These are phyloP conservation scores for Hypoxylon fragiforme DNA, from an alignment of 495 filamentous ascomycete genomes.

Conservation along the genomic window DNA sequence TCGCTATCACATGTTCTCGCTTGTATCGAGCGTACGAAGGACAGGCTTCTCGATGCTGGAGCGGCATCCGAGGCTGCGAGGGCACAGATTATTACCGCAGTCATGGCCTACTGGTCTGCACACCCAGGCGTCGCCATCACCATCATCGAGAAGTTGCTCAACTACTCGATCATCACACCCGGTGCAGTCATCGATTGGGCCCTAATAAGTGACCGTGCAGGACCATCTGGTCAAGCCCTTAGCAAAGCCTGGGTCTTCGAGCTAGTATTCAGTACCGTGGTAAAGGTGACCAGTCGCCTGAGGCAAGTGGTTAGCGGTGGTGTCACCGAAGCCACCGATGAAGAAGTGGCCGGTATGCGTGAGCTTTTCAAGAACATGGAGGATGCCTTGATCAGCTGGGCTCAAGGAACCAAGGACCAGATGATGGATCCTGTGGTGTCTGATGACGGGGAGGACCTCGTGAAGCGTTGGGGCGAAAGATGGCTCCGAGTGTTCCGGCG, in stretches of 20 bases:
- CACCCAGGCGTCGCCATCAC: conserved; percentile 92
- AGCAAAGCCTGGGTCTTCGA: conserved; percentile 79
- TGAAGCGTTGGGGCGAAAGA: conserved; percentile 78
- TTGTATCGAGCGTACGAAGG: conserved; percentile 94
- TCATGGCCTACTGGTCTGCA: conserved; percentile 90
- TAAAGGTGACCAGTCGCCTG: conserved; percentile 89
- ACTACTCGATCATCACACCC: conserved; percentile 91
- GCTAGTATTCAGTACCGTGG: conserved; percentile 82
- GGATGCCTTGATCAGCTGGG: conserved; percentile 74
- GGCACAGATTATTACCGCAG: conserved; percentile 84
- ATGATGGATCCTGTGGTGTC: conserved; percentile 55
- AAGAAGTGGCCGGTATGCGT: conserved; percentile 63
- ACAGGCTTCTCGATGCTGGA: conserved; percentile 79
- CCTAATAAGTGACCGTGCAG: conserved; percentile 57
- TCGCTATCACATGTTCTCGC: conserved; percentile 94
- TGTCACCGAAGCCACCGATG: conserved; percentile 29
- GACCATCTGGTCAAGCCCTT: conserved; percentile 65
- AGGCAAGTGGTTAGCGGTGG: conserved; percentile 71
- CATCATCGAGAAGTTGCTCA: conserved; percentile 95
- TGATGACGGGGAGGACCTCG: conserved; percentile 61
- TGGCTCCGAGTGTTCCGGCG: conserved; percentile 86
- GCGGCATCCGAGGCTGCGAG: conserved; percentile 70
- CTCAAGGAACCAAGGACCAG: conserved; percentile 71
- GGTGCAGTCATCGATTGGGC: conserved; percentile 87
- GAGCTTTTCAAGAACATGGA: conserved; percentile 79